phyloP scores from a whole-genome alignment of 148 eudicot species.

The Spergularia marina region DNA sequence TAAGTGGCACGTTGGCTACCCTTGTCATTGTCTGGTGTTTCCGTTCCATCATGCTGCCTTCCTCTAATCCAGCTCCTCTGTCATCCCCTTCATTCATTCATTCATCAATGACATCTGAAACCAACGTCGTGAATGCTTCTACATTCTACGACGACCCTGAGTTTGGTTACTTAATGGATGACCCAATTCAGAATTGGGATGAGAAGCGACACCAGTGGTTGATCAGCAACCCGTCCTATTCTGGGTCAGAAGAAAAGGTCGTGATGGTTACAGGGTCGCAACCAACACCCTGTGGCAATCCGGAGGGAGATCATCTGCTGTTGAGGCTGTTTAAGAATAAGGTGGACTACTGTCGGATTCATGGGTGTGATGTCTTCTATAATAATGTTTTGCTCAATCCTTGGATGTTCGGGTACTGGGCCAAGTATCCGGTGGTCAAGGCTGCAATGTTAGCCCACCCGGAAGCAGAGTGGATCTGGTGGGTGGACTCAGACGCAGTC shows the following conservation, averaged over 20 bases:
- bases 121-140: background rate
- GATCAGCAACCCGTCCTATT: background rate
- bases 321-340: conserved; percentile 74
- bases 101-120: too few relatives aligned
- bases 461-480: conserved; percentile 90
- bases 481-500: conserved; percentile 91
- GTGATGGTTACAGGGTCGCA: conserved; percentile 13
- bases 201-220: conserved; percentile 17
- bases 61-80: background rate
- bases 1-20: conserved; percentile 1
- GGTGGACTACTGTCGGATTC: conserved; percentile 81
- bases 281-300: conserved; percentile 15
- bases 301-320: conserved; percentile 62
- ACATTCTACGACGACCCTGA: conserved; percentile 40
- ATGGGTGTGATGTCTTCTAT: conserved; percentile 71
- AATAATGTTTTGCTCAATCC: conserved; percentile 65
- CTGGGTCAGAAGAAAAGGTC: conserved; percentile 4
- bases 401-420: conserved; percentile 65
- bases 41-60: conserved; percentile 17
- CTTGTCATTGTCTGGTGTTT: conserved; percentile 14
- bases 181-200: conserved; percentile 8
- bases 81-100: conserved; percentile 26
- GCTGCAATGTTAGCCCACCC: conserved; percentile 94
- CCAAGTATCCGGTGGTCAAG: conserved; percentile 60
- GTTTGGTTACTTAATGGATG: background rate